Percentiles rank a stretch among this genome's conserved stretches.
phyloP scores from a whole-genome alignment of 108 stramenopile genomes.

The Seminavis robusta region DNA sequence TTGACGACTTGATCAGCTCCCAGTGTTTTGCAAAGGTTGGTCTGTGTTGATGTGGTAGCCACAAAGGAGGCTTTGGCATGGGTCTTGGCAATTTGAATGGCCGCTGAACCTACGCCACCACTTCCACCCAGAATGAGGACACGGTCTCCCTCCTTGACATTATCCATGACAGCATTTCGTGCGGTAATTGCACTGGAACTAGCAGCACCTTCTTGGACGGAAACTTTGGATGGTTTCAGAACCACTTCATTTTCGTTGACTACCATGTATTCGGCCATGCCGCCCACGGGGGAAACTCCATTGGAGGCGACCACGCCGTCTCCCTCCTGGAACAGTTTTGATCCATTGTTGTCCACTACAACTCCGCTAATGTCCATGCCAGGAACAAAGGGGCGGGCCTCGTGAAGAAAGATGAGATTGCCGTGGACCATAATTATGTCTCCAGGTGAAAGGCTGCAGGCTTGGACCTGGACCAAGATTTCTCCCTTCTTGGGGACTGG shows the following conservation, averaged over 20 bases:
- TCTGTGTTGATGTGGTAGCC: conserved; percentile 34
- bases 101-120: conserved; percentile 46
- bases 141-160: conserved; percentile 32
- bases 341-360: conserved; percentile 30
- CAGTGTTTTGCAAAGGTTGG: conserved; percentile 29
- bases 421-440: conserved; percentile 43
- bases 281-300: conserved; percentile 29
- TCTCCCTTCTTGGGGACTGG: not conserved
- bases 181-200: conserved; percentile 27
- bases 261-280: conserved; percentile 39
- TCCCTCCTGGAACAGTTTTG: not conserved
- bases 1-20: conserved; percentile 48
- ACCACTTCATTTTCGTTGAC: conserved; percentile 29
- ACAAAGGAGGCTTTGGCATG: conserved; percentile 29
- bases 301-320: conserved; percentile 25
- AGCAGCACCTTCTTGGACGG: conserved; percentile 11
- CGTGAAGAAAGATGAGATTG: conserved; percentile 28
- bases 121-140: conserved; percentile 51
- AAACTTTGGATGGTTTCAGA: conserved; percentile 13
- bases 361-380: conserved; percentile 53
- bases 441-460: conserved; percentile 47
- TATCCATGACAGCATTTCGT: conserved; percentile 10
- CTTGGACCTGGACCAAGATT: conserved; percentile 20
- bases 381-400: conserved; percentile 40
- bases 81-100: conserved; percentile 35